Percentiles rank a stretch among this genome's conserved stretches.
phyloP scores from a whole-genome alignment of 176 grass and related monocot genomes.

The Chrysopogon serrulatus region DNA sequence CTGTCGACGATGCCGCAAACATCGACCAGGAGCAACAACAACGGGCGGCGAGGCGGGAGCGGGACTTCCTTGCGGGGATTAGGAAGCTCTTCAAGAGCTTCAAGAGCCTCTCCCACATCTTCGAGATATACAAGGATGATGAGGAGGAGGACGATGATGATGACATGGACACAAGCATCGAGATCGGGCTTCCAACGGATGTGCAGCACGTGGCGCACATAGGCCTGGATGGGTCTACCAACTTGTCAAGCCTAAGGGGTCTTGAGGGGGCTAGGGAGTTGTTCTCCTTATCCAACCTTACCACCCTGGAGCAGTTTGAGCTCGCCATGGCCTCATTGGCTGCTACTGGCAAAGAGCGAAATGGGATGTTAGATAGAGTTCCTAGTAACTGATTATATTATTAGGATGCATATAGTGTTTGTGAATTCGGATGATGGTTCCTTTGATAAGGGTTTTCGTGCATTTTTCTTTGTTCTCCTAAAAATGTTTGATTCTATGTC shows the following conservation, averaged over 20 bases:
- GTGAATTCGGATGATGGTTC: neutral
- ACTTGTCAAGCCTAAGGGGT: constrained; percentile 12
- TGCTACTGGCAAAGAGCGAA: neutral
- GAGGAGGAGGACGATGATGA: neutral
- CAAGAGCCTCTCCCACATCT: constrained; percentile 65
- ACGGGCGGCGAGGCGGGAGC: constrained; percentile 19
- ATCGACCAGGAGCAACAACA: neutral
- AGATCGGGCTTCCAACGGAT: constrained; percentile 68
- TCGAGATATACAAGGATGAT: constrained; percentile 30
- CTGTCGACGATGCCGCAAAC: neutral
- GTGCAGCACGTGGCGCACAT: constrained; percentile 79
- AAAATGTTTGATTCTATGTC: neutral
- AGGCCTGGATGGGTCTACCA: constrained; percentile 51
- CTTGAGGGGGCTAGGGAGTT: constrained; percentile 47
- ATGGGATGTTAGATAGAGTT: neutral
- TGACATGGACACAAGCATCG: constrained; percentile 32
- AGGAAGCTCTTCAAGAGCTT: constrained; percentile 75
- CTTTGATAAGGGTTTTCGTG: neutral
- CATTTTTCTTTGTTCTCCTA: neutral
- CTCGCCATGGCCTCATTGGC: constrained; percentile 42
- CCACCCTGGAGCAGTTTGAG: constrained; percentile 49
- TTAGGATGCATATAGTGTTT: neutral
- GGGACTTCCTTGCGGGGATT: constrained; percentile 53
- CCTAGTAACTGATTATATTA: neutral
- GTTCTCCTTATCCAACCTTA: constrained; percentile 45